phyloP scores from a whole-genome alignment of 129 eudicot species.

The Lonicera japonica region DNA sequence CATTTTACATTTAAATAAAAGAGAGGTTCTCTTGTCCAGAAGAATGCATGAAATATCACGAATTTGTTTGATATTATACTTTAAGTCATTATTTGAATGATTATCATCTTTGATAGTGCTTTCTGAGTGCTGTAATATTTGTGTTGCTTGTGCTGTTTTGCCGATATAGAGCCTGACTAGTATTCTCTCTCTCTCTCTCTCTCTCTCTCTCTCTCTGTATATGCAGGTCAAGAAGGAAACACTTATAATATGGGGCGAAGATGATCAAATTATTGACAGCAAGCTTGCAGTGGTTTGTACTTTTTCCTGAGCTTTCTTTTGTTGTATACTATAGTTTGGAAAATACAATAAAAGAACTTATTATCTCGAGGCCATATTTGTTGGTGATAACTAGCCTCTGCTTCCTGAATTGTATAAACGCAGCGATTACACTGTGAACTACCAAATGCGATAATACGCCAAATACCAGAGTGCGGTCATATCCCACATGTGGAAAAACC shows the following conservation, averaged over 20 bases:
- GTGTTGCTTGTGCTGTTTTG: too few species aligned
- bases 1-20: constrained; percentile 1
- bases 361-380: not conserved
- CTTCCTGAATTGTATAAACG: not conserved
- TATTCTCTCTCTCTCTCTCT: too few species aligned
- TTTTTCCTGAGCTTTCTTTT: not conserved
- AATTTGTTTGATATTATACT: not conserved
- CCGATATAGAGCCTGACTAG: too few species aligned
- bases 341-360: not conserved
- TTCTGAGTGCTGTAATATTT: too few species aligned
- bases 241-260: constrained; percentile 74
- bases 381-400: not conserved
- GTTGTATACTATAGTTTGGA: not conserved
- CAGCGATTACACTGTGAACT: constrained; percentile 77
- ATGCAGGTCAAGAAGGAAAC: constrained; percentile 62
- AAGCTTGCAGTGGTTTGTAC: constrained; percentile 70
- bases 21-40: not conserved
- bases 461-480: constrained; percentile 75
- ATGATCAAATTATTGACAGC: constrained; percentile 67
- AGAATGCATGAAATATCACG: not conserved
- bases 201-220: not conserved
- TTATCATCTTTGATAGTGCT: too few species aligned
- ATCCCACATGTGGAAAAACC: constrained; percentile 93
- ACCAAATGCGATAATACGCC: constrained; percentile 61
- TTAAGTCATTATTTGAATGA: too few species aligned